Evolutionary conservation across 805 yeast species (phyloP), one percentile per base, ranked within the genome.

Genomic region (Spathaspora gorwiae): DNA sequence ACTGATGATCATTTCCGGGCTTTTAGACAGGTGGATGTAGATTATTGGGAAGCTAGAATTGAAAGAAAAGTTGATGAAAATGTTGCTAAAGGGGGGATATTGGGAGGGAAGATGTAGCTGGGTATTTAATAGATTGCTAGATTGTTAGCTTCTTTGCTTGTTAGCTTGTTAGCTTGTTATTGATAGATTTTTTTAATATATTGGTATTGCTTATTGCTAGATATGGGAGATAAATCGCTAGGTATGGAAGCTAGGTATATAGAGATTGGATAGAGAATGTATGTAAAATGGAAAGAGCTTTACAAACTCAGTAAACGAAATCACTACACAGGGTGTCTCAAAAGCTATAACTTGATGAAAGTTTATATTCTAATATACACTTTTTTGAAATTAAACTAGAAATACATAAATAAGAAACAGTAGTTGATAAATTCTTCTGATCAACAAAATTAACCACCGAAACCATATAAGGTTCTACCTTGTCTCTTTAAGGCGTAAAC

Each of bases 401-500:
- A 39, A 39, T 39, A 39, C 41, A 39, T 15, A 14, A 14, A 30
- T 19, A 19, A 12, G 35, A 39, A 39, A 26, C 2, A 35, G 19
- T 9, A 12, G 19, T 35, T 35, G 9, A 14, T 19, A 15, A 7
- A 35, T 19, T 12, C 26, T 35, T 9, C 34, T 12, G 35, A 12
- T 39, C 41, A 39, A 39, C 41, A 39, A 29, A 39, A 15, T 81
- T 84, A 92, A 84, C 97, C 97, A 81, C 98, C 98, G 87, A 92
- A 94, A 90, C 98, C 98, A 74, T 92, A 92, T 74, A 94, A 84
- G 78, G 98, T 94, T 80, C 98, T 87, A 70, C 99, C 99, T 82
- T 94, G 97, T 85, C 98, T 90, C 94, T 92, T 92, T 78, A 92
- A 87, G 65, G 98, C 98, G 75, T 92, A 92, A 65, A 92, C 98